Base-by-base conservation (phyloP, 2,329 filamentous ascomycete species). In the Epichloe brachyelytri region DNA sequence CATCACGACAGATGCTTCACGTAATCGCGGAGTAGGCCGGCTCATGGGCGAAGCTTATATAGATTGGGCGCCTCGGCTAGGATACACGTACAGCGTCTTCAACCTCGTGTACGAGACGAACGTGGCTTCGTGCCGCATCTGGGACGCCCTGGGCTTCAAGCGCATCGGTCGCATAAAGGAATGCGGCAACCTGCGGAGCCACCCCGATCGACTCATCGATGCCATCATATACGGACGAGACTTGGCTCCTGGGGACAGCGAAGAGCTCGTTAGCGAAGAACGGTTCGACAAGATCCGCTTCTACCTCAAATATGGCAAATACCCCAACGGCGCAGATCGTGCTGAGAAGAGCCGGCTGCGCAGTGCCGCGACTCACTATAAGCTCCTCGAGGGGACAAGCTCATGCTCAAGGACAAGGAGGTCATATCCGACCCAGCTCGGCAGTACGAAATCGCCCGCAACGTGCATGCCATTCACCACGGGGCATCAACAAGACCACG, bases 401-500 rank as follows among this genome's bases (percentile, higher is more conserved):
- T 97, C 57, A 95, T 96, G 88, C 80, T 97, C 61, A 96, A 96
- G 69, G 91, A 91, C 64, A 97, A 97, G 69, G 91, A 97, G 70
- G 91, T 98, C 54, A 87, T 98, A 55, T 86, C 87, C 26, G 90
- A 96, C 66, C 88, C 89, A 12, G 81, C 86, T 60, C 80, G 82
- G 57, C 93, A 98, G 71, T 94, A 94, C 66, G 87, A 93, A 54
- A 93, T 97, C 59, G 88, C 90, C 12, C 77, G 86, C 44, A 74
- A 77, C 52, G 77, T 90, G 38, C 93, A 98, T 68, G 74, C 81
- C 52, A 68, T 71, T 51, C 77, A 83, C 41, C 93, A 98, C 63
- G 88, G 86, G 93, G 93, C 48, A 97, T 97, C 74, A 98, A 98
- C 74, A 96, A 96, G 72, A 97, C 91, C 0, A 97, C 91, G 1